phyloP scores from a whole-genome alignment of 352 stramenopile genomes.

The Phytophthora multivora region DNA sequence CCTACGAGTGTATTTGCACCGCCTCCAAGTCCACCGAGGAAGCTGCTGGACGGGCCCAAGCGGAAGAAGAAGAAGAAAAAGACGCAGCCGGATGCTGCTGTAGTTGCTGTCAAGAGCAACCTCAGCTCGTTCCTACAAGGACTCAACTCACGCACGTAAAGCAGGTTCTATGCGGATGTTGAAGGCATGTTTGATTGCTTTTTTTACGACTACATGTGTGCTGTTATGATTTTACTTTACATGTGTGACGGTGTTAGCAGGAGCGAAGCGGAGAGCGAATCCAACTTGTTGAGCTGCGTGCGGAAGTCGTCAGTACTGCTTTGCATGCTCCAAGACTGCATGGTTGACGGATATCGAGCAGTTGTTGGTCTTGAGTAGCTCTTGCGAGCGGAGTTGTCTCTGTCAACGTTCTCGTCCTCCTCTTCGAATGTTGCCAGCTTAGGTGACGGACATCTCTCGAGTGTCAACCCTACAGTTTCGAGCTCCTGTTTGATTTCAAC shows the following conservation, averaged over 20 bases:
- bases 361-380: slow-evolving; percentile 32
- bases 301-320: slow-evolving; percentile 36
- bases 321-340: slow-evolving; percentile 44
- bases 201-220: slow-evolving; percentile 1
- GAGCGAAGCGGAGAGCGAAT: slow-evolving; percentile 32
- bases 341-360: slow-evolving; percentile 46
- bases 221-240: slow-evolving; percentile 14
- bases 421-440: slow-evolving; percentile 5
- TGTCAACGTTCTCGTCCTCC: not conserved
- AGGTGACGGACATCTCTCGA: slow-evolving; percentile 26
- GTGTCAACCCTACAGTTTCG: slow-evolving; percentile 1
- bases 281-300: slow-evolving; percentile 29
- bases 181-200: slow-evolving; percentile 10
- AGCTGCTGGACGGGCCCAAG: slow-evolving; percentile 71
- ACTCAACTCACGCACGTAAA: slow-evolving; percentile 47
- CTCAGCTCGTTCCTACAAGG: slow-evolving; percentile 67
- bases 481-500: slow-evolving; percentile 10
- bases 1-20: slow-evolving; percentile 51
- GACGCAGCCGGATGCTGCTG: slow-evolving; percentile 32
- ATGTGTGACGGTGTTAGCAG: slow-evolving; percentile 25
- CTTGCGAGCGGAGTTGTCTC: slow-evolving; percentile 13
- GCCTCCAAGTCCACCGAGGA: slow-evolving; percentile 58
- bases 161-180: not conserved
- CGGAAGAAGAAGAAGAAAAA: slow-evolving; percentile 71
- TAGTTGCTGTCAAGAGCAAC: slow-evolving; percentile 63